Evolutionary conservation across 306 rosid species (phyloP).

Genomic region (Quercus alba): DNA sequence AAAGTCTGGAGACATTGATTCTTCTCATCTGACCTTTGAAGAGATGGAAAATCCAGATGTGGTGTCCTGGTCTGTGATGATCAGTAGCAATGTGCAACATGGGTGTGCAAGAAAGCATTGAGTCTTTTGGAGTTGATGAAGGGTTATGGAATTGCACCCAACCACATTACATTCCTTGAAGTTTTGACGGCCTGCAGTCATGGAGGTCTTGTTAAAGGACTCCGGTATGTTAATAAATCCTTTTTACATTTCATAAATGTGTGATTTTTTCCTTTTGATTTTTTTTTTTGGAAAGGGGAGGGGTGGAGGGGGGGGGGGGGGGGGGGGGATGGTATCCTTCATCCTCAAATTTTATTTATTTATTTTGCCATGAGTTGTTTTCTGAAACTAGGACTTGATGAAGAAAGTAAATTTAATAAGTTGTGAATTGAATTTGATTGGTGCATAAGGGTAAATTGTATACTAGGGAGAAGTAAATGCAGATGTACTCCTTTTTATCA

Average conservation of each 20-base stretch:
- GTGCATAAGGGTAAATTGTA: too few relatives aligned
- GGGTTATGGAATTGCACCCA: conserved; percentile 39
- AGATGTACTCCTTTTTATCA: not conserved
- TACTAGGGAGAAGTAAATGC: not conserved
- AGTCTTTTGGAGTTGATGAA: conserved; percentile 43
- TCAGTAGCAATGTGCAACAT: conserved; percentile 54
- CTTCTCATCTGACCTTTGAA: conserved; percentile 39
- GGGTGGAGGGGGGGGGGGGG: too few relatives aligned
- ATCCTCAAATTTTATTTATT: not conserved
- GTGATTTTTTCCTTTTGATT: not conserved
- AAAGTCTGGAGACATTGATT: conserved; percentile 50
- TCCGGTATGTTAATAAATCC: conserved; percentile 9
- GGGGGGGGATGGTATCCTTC: too few relatives aligned
- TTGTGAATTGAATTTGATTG: too few relatives aligned
- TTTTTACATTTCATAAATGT: not conserved
- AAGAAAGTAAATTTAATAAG: too few relatives aligned
- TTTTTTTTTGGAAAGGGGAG: too few relatives aligned
- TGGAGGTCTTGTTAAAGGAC: conserved; percentile 56
- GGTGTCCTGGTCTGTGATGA: conserved; percentile 62
- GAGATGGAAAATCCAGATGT: conserved; percentile 45
- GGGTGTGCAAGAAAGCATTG: conserved; percentile 46
- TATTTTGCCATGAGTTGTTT: not conserved
- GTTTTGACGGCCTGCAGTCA: conserved; percentile 61
- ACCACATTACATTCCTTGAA: conserved; percentile 45
- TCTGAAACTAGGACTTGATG: not conserved